Percentiles rank a stretch among this genome's conserved stretches.
These are phyloP conservation scores for Sporothrix variecibatus DNA, from an alignment of 2,329 filamentous ascomycete genomes.

Conservation along the genomic window DNA sequence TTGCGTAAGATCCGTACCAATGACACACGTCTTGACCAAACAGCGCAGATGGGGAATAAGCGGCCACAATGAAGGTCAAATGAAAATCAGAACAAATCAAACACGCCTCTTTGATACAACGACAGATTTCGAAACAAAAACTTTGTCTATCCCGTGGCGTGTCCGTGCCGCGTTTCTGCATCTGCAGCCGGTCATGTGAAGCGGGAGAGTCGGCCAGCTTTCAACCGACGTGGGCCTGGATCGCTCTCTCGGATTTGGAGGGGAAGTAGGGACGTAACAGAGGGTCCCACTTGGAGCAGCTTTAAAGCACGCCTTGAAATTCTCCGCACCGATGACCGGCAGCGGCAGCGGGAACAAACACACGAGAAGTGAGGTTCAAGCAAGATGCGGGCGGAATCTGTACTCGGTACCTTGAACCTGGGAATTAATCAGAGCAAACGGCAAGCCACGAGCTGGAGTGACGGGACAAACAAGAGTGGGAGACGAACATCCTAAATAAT, in stretches of 20 bases:
- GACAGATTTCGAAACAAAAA: background rate
- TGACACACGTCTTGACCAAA: background rate
- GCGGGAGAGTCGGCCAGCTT: background rate
- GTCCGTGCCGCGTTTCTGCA: background rate
- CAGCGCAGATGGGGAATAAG: background rate
- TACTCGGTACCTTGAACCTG: background rate
- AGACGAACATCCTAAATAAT: background rate
- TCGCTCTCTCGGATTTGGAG: too few relatives aligned
- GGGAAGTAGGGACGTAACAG: background rate
- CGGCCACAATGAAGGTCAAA: background rate
- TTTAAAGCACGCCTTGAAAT: slow-evolving; percentile 6
- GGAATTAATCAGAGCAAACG: background rate
- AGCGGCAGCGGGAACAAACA: slow-evolving; percentile 1
- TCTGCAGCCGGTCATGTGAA: slow-evolving; percentile 17
- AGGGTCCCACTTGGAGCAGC: background rate
- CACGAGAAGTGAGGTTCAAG: background rate
- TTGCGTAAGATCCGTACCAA: background rate
- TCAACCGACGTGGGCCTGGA: slow-evolving; percentile 1
- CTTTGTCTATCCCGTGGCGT: background rate
- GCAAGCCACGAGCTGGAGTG: background rate
- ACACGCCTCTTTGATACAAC: background rate
- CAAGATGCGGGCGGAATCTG: background rate
- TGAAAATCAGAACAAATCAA: background rate
- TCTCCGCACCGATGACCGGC: slow-evolving; percentile 23
- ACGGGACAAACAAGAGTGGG: background rate